Conservation (phyloP, 73 alveolate genomes). For the Blepharisma japonicum region DNA sequence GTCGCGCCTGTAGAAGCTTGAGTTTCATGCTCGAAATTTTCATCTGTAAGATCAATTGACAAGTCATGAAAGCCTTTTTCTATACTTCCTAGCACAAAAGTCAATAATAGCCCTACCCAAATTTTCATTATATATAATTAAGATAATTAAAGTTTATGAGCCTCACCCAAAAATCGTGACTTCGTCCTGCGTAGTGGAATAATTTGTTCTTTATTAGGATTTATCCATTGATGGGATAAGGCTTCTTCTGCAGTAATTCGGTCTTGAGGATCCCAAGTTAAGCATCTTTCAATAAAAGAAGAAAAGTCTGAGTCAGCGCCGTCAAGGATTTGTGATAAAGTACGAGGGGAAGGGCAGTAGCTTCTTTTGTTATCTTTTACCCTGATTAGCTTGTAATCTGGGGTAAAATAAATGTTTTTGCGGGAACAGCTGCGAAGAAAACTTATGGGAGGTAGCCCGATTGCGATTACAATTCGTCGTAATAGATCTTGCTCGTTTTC, state of each 20-base stretch:
- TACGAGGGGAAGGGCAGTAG: background rate
- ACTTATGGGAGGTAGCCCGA: constrained; percentile 22
- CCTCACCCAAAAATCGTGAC: too few relatives aligned
- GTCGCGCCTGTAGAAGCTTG: too few relatives aligned
- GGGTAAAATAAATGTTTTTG: constrained; percentile 13
- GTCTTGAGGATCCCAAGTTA: constrained; percentile 38
- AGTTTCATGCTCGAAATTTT: too few relatives aligned
- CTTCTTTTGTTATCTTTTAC: background rate
- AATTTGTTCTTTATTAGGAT: too few relatives aligned
- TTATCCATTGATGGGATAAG: constrained; percentile 46
- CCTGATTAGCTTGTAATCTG: background rate
- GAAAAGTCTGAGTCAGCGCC: background rate
- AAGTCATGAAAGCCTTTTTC: too few relatives aligned
- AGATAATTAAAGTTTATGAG: too few relatives aligned
- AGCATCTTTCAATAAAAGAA: constrained; percentile 35
- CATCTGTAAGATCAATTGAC: too few relatives aligned
- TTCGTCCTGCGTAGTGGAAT: too few relatives aligned
- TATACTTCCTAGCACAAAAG: too few relatives aligned
- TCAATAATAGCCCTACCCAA: too few relatives aligned
- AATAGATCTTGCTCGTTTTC: constrained; percentile 1
- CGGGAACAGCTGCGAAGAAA: background rate
- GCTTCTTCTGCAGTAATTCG: constrained; percentile 56
- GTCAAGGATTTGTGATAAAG: background rate
- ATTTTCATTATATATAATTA: too few relatives aligned
- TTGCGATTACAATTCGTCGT: background rate